Conservation (phyloP, 768 basidiomycete species). For the Podaxis sp. region DNA sequence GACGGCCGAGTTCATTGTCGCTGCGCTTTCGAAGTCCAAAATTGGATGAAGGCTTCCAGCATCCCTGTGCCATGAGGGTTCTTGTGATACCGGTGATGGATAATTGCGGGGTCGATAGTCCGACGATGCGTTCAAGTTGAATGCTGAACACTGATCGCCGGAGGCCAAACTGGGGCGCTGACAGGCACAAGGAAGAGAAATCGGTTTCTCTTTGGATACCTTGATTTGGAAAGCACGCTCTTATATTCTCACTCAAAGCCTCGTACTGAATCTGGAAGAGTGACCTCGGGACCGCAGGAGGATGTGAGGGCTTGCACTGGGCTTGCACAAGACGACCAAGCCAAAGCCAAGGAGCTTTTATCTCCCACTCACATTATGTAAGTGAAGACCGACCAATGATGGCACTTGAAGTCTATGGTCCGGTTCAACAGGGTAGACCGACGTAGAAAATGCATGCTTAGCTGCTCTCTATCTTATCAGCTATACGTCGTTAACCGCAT, state of each 20-base stretch:
- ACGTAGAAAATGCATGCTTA: neutral
- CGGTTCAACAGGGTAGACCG: neutral
- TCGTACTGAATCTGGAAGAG: neutral
- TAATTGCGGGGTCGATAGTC: neutral
- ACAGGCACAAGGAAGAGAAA: neutral
- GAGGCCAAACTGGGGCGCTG: neutral
- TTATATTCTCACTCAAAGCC: neutral
- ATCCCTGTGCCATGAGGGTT: neutral
- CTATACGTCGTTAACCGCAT: neutral
- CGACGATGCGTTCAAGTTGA: neutral
- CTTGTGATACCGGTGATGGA: neutral
- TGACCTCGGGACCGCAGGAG: neutral
- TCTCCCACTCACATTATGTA: slow-evolving; percentile 8
- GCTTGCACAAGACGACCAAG: neutral
- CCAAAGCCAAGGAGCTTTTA: neutral
- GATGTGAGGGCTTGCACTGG: neutral
- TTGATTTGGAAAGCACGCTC: neutral
- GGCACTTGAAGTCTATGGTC: neutral
- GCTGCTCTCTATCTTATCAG: neutral
- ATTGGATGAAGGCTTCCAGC: neutral
- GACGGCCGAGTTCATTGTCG: neutral
- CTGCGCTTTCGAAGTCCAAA: neutral
- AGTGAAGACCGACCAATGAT: neutral
- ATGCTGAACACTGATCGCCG: neutral
- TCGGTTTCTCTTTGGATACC: neutral